These are phyloP conservation scores for Paracoccidioides brasiliensis DNA, from an alignment of 2,329 filamentous ascomycete genomes.

Conservation along the genomic window DNA sequence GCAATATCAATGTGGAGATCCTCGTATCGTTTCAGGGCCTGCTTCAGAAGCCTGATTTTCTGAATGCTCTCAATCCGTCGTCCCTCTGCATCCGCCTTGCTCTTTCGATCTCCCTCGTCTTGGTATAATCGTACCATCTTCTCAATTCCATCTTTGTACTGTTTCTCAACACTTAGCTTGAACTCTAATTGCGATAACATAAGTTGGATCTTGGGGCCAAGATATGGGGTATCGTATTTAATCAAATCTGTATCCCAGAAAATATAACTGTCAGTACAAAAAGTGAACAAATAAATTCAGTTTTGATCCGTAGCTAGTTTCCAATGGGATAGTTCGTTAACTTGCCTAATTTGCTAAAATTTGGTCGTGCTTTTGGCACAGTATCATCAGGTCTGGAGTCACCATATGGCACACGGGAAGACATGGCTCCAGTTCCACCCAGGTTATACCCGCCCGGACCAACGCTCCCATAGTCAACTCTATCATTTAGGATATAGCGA, in stretches of 20 bases:
- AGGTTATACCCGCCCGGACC: constrained; percentile 42
- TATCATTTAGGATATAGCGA: constrained; percentile 40
- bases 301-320: not conserved
- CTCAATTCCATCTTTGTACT: constrained; percentile 97
- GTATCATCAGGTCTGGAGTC: constrained; percentile 55
- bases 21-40: constrained; percentile 92
- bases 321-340: constrained; percentile 6
- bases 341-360: constrained; percentile 92
- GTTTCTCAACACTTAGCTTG: constrained; percentile 96
- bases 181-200: constrained; percentile 99
- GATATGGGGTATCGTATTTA: constrained; percentile 92
- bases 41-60: constrained; percentile 90
- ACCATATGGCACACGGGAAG: constrained; percentile 65
- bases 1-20: constrained; percentile 94
- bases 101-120: constrained; percentile 95
- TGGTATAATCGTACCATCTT: constrained; percentile 98
- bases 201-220: constrained; percentile 93
- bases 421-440: constrained; percentile 61
- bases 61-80: constrained; percentile 90
- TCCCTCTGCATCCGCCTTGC: constrained; percentile 80
- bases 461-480: constrained; percentile 50
- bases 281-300: not conserved
- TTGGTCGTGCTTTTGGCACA: constrained; percentile 63
- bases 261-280: constrained; percentile 1
- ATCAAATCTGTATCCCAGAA: constrained; percentile 58